Percentiles rank a stretch among this genome's conserved stretches.
Evolutionary conservation across 2,329 filamentous ascomycete genomes (phyloP).

Genomic region (Clonostachys sp.): DNA sequence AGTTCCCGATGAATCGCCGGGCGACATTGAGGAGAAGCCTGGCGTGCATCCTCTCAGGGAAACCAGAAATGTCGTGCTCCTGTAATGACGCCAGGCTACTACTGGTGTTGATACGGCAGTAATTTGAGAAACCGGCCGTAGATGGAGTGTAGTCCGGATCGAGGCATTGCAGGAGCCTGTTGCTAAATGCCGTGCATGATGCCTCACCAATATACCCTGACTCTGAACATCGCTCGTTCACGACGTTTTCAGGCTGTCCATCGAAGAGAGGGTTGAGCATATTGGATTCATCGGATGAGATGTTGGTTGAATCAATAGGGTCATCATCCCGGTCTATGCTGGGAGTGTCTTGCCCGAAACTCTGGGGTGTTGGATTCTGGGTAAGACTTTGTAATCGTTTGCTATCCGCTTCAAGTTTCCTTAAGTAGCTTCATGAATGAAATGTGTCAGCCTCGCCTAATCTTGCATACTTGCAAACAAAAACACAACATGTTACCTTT

Average conservation of each 20-base stretch:
- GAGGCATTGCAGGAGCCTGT: slow-evolving; percentile 17
- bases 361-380: slow-evolving; percentile 6
- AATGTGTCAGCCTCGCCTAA: not conserved
- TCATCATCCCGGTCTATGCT: not conserved
- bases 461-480: not conserved
- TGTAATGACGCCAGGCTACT: not conserved
- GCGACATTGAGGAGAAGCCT: slow-evolving; percentile 19
- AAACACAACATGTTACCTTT: slow-evolving; percentile 1
- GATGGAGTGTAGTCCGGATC: slow-evolving; percentile 15
- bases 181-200: slow-evolving; percentile 20
- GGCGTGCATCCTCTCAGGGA: slow-evolving; percentile 19
- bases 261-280: slow-evolving; percentile 19
- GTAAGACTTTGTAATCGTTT: slow-evolving; percentile 4
- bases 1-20: slow-evolving; percentile 19
- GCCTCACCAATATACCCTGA: slow-evolving; percentile 21
- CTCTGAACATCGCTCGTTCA: slow-evolving; percentile 7
- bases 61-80: slow-evolving; percentile 1
- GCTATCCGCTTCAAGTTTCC: slow-evolving; percentile 9
- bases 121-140: slow-evolving; percentile 17
- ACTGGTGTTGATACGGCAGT: slow-evolving; percentile 8
- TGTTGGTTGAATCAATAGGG: slow-evolving; percentile 2
- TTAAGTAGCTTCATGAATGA: slow-evolving; percentile 5
- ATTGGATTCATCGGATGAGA: slow-evolving; percentile 16
- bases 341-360: not conserved
- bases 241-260: slow-evolving; percentile 7